Evolutionary conservation across 768 basidiomycete genomes (phyloP).

Genomic region (Cubamyces lactineus): DNA sequence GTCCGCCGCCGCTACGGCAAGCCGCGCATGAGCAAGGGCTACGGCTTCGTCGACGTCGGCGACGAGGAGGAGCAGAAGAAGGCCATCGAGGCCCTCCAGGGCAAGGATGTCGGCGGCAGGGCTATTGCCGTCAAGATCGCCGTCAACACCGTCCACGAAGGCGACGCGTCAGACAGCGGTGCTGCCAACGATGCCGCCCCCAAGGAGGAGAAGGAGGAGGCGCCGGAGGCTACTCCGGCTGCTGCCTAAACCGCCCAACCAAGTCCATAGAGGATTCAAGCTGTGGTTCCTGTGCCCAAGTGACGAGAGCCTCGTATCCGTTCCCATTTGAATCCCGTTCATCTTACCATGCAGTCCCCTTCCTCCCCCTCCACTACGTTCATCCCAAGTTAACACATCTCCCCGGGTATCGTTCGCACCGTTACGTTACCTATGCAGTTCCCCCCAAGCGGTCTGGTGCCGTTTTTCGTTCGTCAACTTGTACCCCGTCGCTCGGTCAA

Average conservation of each 20-base stretch:
- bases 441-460: conserved; percentile 33
- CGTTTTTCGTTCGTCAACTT: conserved; percentile 34
- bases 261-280: conserved; percentile 15
- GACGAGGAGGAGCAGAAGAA: conserved; percentile 87
- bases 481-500: conserved; percentile 30
- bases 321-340: conserved; percentile 27
- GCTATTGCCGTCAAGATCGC: conserved; percentile 93
- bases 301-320: conserved; percentile 4
- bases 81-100: conserved; percentile 84
- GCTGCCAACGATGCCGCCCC: conserved; percentile 24
- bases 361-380: conserved; percentile 16
- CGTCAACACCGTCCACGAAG: conserved; percentile 69
- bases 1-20: conserved; percentile 84
- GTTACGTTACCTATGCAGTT: conserved; percentile 28
- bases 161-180: conserved; percentile 30
- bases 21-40: conserved; percentile 91
- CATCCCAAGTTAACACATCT: conserved; percentile 16
- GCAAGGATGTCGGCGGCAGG: conserved; percentile 86
- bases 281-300: conserved; percentile 9
- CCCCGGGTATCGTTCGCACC: conserved; percentile 30
- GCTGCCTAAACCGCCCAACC: conserved; percentile 24
- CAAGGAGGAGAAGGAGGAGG: conserved; percentile 24
- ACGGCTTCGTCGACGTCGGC: conserved; percentile 97
- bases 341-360: conserved; percentile 11
- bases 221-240: conserved; percentile 25